Evolutionary conservation across 257 asterid species (phyloP), one percentile per base, ranked within the genome.

Genomic region (Voacanga thouarsii): DNA sequence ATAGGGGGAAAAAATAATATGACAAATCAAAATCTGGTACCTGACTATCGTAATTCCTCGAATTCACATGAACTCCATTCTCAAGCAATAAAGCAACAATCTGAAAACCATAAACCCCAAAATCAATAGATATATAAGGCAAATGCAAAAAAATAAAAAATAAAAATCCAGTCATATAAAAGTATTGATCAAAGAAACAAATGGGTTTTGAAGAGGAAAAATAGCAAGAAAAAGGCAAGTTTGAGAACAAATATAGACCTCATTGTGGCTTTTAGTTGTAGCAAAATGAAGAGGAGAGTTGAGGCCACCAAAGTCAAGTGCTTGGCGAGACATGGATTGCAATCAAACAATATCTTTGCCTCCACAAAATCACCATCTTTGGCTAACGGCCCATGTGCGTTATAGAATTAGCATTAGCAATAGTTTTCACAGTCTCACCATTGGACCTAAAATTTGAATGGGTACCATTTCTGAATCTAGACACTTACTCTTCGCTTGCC

Each of bases 211-310:
- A 72, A 16, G 28, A 18, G 1, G 6, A 66, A 63, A 72, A 74
- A 8, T 15, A 70, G 23, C n/a, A 21, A 59, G 15, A n/a, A 50
- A 66, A 26, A 24, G 43, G 8, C 26, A 11, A 60, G 72, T 33
- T 30, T 12, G 21, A 49, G 71, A 56, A 33, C 11, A 6, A 18
- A 49, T 19, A 50, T 8, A 24, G 26, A 96, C 99, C 95, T 96
- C 97, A 78, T 89, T 93, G 83, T 96, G 99, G 87, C 95, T 97
- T 86, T 96, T 96, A 45, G 99, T 92, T 33, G 99, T 97, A 79
- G 98, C 97, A 78, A 96, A 96, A 60, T 96, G 99, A 70, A 96
- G 99, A 75, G 99, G 99, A 41, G 99, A 93, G 75, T 96, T 96
- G 16, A 96, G 89, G 21, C 99, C 99, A 79, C 99, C 99, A 96